Base-by-base conservation (phyloP, 2,329 filamentous ascomycete species). In the Nothopassalora personata region DNA sequence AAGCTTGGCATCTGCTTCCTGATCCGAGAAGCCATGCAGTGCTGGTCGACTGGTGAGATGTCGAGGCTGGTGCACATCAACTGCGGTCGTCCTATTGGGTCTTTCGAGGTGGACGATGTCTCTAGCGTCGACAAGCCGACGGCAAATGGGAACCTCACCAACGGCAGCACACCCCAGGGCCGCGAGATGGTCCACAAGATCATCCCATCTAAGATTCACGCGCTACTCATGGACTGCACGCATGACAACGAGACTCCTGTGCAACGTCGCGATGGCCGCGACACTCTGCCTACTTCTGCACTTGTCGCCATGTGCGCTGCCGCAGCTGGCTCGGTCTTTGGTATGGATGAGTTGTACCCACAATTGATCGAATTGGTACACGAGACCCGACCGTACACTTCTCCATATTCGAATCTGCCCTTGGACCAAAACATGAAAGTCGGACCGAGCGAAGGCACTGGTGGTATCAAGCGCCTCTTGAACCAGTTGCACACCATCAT, bases 211-310 rank as follows among this genome's bases (percentile, higher is more conserved):
- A 90, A 92, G 4, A 88, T 97, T 0, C 92, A 96, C 65, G 94
- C 93, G 0, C 79, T 99, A 0, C 97, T 99, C 75, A 97, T 97
- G 91, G 95, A 99, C 73, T 99, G 95, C 75, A 99, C 95, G 0
- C 94, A 99, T 73, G 94, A 99, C 76, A 99, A 99, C 68, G 93
- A 99, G 76, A 89, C 91, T 1, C 94, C 94, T 0, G 90, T 93
- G 0, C 93, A 99, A 75, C 97, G 97, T 75, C 84, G 95, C 45
- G 92, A 97, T 72, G 92, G 92, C 54, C 85, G 91, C 60, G 95
- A 99, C 72, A 97, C 94, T 0, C 81, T 99, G 9, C 90, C 95
- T 7, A 97, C 95, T 70, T 92, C 93, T 53, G 94, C 94, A 5
- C 81, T 99, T 4, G 93, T 97, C 39, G 89, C 87, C 71, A 97